Evolutionary conservation across 345 rosid genomes (phyloP).

Genomic region (Boechera retrofracta): DNA sequence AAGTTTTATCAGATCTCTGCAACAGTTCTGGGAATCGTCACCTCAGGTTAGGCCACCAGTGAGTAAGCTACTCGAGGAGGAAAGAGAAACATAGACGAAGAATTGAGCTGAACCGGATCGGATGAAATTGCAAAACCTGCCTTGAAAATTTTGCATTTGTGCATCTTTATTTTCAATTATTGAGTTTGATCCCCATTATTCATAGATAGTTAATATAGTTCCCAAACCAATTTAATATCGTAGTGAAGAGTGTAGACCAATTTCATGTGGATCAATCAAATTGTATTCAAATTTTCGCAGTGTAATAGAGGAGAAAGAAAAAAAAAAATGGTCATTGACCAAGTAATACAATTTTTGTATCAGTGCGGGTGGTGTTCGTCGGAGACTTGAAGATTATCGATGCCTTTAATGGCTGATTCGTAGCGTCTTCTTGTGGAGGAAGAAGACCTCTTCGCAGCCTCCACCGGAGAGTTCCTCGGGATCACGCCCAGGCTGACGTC

Average conservation of each 20-base stretch:
- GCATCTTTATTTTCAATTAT: not conserved
- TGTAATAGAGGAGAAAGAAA: not conserved
- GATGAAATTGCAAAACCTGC: not conserved
- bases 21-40: not conserved
- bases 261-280: conserved; percentile 8
- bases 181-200: not conserved
- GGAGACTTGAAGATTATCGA: conserved; percentile 61
- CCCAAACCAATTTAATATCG: not conserved
- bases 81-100: not conserved
- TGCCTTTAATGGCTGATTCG: conserved; percentile 70
- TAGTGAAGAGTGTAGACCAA: not conserved
- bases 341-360: conserved; percentile 5
- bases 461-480: conserved; percentile 57
- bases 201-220: not conserved
- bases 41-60: not conserved
- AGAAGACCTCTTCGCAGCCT: conserved; percentile 54
- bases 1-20: not conserved
- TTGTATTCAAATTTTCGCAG: conserved; percentile 12
- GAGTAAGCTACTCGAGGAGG: not conserved
- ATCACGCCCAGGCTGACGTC: conserved; percentile 20
- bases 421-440: conserved; percentile 63
- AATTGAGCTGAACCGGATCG: not conserved
- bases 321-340: not conserved
- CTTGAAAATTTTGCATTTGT: not conserved
- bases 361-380: conserved; percentile 41